Conservation (phyloP, 1,139 yeast genomes). For the Blastobotrys aristatus region DNA sequence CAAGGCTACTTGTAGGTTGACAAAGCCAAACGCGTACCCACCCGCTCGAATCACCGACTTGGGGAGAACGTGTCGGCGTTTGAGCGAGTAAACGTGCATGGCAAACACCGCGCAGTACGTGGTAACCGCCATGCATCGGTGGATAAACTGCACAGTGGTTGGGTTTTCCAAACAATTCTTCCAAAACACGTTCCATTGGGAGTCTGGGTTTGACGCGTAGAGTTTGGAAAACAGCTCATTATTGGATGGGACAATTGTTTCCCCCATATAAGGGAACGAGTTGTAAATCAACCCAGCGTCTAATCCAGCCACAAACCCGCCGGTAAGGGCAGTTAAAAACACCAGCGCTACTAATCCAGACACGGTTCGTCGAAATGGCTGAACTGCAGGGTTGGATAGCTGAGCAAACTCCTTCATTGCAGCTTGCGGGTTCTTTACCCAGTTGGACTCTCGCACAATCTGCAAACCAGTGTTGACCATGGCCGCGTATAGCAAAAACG, state of each 20-base stretch:
- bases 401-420: conserved; percentile 48
- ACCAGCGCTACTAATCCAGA: conserved; percentile 59
- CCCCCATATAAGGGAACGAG: conserved; percentile 96
- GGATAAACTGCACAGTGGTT: conserved; percentile 89
- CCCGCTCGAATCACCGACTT: conserved; percentile 50
- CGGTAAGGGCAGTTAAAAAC: conserved; percentile 88
- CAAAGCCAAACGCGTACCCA: conserved; percentile 74
- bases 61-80: conserved; percentile 54
- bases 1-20: conserved; percentile 70
- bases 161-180: conserved; percentile 94
- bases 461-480: conserved; percentile 89
- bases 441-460: conserved; percentile 68
- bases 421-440: conserved; percentile 54
- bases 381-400: conserved; percentile 55
- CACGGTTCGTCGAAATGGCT: conserved; percentile 51
- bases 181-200: conserved; percentile 67
- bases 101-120: conserved; percentile 71
- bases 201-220: conserved; percentile 43
- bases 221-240: conserved; percentile 72
- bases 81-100: conserved; percentile 53
- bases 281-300: conserved; percentile 97
- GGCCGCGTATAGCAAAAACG: conserved; percentile 80
- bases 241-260: conserved; percentile 57
- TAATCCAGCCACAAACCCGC: conserved; percentile 96
- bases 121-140: conserved; percentile 77